Conservation (phyloP, 345 rosid species). For the Salix caprea region DNA sequence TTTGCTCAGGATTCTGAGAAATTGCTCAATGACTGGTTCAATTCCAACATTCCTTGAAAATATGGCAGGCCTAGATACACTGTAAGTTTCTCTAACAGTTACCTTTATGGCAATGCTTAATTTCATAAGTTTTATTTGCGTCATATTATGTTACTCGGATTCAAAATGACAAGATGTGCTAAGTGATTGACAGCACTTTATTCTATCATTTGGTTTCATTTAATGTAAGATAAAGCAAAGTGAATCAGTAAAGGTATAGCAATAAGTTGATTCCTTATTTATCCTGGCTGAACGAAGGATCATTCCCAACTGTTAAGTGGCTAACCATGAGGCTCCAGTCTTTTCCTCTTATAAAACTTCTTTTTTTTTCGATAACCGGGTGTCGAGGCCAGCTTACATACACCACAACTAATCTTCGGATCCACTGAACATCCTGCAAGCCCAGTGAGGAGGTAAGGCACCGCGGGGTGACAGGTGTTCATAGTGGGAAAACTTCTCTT, state of each 20-base stretch:
- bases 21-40: slow-evolving; percentile 45
- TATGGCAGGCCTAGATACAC: slow-evolving; percentile 21
- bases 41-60: slow-evolving; percentile 50
- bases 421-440: too few species aligned
- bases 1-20: slow-evolving; percentile 51
- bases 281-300: neutral
- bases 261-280: neutral
- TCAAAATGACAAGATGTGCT: neutral
- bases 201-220: neutral
- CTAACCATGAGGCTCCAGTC: too few species aligned
- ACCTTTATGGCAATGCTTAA: neutral
- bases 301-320: neutral
- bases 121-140: neutral
- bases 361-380: too few species aligned
- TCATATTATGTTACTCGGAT: neutral
- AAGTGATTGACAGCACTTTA: neutral
- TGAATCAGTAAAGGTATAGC: neutral
- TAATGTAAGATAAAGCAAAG: neutral
- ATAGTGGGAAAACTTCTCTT: too few species aligned
- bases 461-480: too few species aligned
- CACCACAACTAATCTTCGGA: too few species aligned
- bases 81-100: slow-evolving; percentile 45
- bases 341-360: too few species aligned
- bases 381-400: too few species aligned
- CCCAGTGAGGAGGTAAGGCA: too few species aligned